Conservation (phyloP, 306 rosid species). For the Amphicarpaea edgeworthii region DNA sequence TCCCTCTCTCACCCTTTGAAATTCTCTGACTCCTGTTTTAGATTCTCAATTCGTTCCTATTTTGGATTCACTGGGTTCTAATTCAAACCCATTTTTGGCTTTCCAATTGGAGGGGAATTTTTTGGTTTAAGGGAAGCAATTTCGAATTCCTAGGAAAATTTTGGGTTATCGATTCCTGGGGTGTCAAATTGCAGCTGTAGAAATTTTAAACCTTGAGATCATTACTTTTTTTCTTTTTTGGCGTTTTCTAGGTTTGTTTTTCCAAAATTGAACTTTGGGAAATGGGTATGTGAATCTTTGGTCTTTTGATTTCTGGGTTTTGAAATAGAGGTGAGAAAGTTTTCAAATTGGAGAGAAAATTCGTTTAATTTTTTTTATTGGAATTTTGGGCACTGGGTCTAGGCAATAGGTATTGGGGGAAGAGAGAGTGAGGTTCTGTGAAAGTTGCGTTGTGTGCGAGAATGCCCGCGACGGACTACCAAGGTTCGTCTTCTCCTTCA, state of each 20-base stretch:
- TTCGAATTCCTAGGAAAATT: not conserved
- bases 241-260: not conserved
- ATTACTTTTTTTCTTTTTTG: not conserved
- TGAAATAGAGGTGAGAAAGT: slow-evolving; percentile 31
- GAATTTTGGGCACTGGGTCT: slow-evolving; percentile 2
- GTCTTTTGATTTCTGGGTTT: slow-evolving; percentile 22
- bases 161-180: not conserved
- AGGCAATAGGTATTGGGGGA: not conserved
- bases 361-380: not conserved
- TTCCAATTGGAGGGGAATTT: not conserved
- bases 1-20: slow-evolving; percentile 29
- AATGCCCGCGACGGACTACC: slow-evolving; percentile 89
- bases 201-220: not conserved
- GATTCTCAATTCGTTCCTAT: not conserved
- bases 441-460: slow-evolving; percentile 42
- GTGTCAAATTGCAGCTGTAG: not conserved
- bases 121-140: not conserved
- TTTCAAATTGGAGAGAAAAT: not conserved
- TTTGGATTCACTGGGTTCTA: not conserved
- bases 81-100: not conserved
- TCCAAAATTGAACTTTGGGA: slow-evolving; percentile 5
- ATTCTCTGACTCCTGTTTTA: not conserved
- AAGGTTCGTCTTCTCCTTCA: slow-evolving; percentile 69
- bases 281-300: slow-evolving; percentile 8
- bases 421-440: not conserved